These are phyloP conservation scores for Hygrocybe coccinea DNA, from an alignment of 768 basidiomycete species.

Conservation along the genomic window DNA sequence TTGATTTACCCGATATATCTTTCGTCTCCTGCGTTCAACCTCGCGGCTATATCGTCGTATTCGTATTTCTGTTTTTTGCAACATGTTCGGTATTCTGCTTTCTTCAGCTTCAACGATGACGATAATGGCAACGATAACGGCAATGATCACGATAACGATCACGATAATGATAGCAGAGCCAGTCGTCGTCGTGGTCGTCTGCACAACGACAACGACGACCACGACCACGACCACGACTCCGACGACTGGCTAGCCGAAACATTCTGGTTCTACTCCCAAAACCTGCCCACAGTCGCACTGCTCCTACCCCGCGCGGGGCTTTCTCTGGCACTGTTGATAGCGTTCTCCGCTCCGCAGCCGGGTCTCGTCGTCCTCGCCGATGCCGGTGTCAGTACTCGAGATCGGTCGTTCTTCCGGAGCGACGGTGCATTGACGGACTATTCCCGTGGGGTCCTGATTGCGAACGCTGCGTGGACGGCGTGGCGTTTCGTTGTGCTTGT, in stretches of 20 bases:
- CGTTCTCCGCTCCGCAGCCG: conserved; percentile 50
- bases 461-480: conserved; percentile 77
- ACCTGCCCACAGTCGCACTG: conserved; percentile 74
- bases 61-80: conserved; percentile 80
- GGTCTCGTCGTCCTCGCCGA: conserved; percentile 43
- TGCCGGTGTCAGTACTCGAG: conserved; percentile 49
- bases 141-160: too few relatives aligned
- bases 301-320: conserved; percentile 81
- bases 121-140: conserved; percentile 48
- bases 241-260: conserved; percentile 83
- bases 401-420: conserved; percentile 68
- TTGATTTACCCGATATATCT: conserved; percentile 78
- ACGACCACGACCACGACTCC: too few relatives aligned
- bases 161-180: too few relatives aligned
- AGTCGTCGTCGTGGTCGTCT: too few relatives aligned
- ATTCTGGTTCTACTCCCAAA: conserved; percentile 80
- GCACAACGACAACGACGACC: too few relatives aligned
- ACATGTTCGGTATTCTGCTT: conserved; percentile 70
- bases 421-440: conserved; percentile 66
- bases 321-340: conserved; percentile 63
- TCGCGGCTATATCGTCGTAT: conserved; percentile 74
- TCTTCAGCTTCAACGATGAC: too few relatives aligned
- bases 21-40: conserved; percentile 71
- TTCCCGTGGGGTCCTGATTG: conserved; percentile 71
- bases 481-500: conserved; percentile 70